Conservation (phyloP, 2,329 filamentous ascomycete species). For the Bipolaris zeicola region DNA sequence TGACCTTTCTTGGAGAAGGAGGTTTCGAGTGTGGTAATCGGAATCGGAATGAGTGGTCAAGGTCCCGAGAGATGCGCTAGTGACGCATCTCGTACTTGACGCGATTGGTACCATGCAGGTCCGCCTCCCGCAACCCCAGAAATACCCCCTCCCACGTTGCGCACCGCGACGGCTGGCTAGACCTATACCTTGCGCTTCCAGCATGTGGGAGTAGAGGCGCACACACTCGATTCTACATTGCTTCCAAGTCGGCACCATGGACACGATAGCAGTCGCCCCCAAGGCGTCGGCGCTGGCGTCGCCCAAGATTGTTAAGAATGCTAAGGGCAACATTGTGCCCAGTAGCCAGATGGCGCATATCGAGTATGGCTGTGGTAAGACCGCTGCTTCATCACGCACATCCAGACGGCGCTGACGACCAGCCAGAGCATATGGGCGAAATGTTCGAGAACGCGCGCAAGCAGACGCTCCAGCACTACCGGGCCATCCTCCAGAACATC, state of each 20-base stretch:
- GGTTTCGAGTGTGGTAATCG: background rate
- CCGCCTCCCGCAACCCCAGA: slow-evolving; percentile 27
- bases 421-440: slow-evolving; percentile 71
- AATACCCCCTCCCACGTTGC: slow-evolving; percentile 20
- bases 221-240: slow-evolving; percentile 1
- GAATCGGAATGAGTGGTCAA: slow-evolving; percentile 1
- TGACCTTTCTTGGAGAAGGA: background rate
- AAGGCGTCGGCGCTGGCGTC: slow-evolving; percentile 49
- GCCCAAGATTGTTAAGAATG: slow-evolving; percentile 53
- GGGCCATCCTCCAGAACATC: slow-evolving; percentile 71
- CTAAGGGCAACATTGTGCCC: slow-evolving; percentile 48
- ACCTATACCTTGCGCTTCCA: slow-evolving; percentile 6
- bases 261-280: slow-evolving; percentile 48
- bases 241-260: slow-evolving; percentile 38
- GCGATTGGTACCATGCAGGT: slow-evolving; percentile 42
- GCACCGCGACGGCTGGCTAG: slow-evolving; percentile 11
- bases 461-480: slow-evolving; percentile 73
- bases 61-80: slow-evolving; percentile 29
- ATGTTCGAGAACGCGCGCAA: slow-evolving; percentile 72
- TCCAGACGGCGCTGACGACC: slow-evolving; percentile 25
- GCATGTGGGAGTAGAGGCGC: slow-evolving; percentile 12
- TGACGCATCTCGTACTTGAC: slow-evolving; percentile 27
- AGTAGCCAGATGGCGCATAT: slow-evolving; percentile 50
- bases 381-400: background rate
- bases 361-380: slow-evolving; percentile 52